Percentiles rank a stretch among this genome's conserved stretches.
phyloP scores from a whole-genome alignment of 164 flowering plant species.

The Dillenia turbinata region DNA sequence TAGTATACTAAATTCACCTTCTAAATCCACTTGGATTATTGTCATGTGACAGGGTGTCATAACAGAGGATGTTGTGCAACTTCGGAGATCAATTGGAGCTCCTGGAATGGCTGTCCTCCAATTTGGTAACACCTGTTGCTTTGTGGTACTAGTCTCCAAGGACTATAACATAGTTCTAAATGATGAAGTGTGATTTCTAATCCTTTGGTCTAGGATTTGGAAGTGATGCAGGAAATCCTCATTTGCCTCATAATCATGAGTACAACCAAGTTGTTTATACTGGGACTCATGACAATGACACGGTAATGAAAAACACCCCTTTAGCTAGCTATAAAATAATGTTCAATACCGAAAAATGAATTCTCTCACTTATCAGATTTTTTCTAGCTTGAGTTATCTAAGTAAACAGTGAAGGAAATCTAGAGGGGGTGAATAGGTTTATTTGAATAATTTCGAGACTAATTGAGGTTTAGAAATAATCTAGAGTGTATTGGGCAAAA shows the following conservation, averaged over 20 bases:
- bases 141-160: not conserved
- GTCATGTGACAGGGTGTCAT: slow-evolving; percentile 70
- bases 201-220: slow-evolving; percentile 66
- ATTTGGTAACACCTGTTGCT: slow-evolving; percentile 58
- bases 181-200: not conserved
- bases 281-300: slow-evolving; percentile 99
- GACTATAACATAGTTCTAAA: not conserved
- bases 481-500: too few species aligned
- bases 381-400: too few species aligned
- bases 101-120: slow-evolving; percentile 99
- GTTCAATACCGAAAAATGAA: too few species aligned
- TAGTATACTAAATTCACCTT: too few species aligned
- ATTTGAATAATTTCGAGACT: too few species aligned
- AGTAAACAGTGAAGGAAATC: too few species aligned
- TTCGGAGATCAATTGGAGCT: slow-evolving; percentile 84
- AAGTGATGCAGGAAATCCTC: slow-evolving; percentile 79
- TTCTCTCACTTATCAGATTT: too few species aligned
- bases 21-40: not conserved
- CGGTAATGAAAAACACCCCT: slow-evolving; percentile 35
- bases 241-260: slow-evolving; percentile 94
- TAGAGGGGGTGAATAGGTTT: too few species aligned
- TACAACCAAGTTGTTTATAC: slow-evolving; percentile 88
- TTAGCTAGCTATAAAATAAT: too few species aligned
- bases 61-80: slow-evolving; percentile 88
- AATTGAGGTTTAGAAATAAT: too few species aligned